phyloP scores from a whole-genome alignment of 768 basidiomycete species.

The Gyrodon lividus region DNA sequence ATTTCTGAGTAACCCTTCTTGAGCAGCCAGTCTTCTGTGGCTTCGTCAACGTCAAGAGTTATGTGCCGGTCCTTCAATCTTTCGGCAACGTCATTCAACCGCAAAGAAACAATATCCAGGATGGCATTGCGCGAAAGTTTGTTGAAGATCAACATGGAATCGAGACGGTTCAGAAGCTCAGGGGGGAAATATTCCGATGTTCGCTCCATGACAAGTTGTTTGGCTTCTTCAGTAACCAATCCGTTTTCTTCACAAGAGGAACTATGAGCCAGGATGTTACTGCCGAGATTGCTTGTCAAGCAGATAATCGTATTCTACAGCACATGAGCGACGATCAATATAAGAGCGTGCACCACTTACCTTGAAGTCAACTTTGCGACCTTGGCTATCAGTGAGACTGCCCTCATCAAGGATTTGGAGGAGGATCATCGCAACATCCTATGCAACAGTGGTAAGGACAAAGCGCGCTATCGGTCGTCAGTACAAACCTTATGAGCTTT shows the following conservation, averaged over 20 bases:
- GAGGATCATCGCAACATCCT: conserved; percentile 88
- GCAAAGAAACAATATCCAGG: conserved; percentile 73
- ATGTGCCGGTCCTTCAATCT: conserved; percentile 67
- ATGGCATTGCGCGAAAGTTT: conserved; percentile 76
- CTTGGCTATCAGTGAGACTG: conserved; percentile 85
- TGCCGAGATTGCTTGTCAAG: conserved; percentile 84
- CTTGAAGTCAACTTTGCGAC: conserved; percentile 90
- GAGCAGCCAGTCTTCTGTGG: conserved; percentile 68
- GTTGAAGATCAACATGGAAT: conserved; percentile 88
- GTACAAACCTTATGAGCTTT: conserved; percentile 74
- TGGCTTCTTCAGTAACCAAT: conserved; percentile 58
- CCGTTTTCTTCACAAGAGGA: conserved; percentile 65
- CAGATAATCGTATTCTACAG: conserved; percentile 86
- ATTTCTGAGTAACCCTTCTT: conserved; percentile 76
- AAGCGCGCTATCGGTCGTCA: neutral
- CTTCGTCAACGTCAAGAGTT: conserved; percentile 63
- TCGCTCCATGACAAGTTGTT: conserved; percentile 66
- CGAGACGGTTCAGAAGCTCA: conserved; percentile 86
- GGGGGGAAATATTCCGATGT: conserved; percentile 85
- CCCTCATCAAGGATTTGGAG: conserved; percentile 93
- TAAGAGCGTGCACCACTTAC: conserved; percentile 30
- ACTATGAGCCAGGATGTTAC: conserved; percentile 70
- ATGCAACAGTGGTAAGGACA: neutral
- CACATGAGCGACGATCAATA: neutral
- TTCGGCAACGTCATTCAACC: conserved; percentile 69